Conservation (phyloP, 306 rosid species). For the Parietaria judaica region DNA sequence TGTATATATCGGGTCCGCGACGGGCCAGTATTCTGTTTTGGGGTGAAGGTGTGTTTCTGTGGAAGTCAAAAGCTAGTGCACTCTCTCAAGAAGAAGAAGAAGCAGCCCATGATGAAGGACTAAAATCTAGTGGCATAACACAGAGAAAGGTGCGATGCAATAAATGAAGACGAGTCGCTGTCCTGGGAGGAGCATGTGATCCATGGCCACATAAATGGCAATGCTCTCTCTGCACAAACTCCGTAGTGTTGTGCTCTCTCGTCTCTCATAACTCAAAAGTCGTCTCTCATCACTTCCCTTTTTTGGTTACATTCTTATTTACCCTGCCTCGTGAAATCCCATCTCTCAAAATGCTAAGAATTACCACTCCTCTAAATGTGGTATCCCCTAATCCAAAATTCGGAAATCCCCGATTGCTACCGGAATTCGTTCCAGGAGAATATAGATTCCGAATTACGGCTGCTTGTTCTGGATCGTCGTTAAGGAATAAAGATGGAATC, state of each 20-base stretch:
- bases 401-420: too few relatives aligned
- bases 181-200: constrained; percentile 39
- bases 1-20: too few relatives aligned
- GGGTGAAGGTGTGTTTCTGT: too few relatives aligned
- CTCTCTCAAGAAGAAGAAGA: not conserved
- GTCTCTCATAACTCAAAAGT: constrained; percentile 18
- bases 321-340: not conserved
- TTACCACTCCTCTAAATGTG: not conserved
- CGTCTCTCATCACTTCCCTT: constrained; percentile 25
- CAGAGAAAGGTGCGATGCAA: constrained; percentile 28
- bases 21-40: too few relatives aligned
- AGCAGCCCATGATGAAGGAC: constrained; percentile 32
- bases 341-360: not conserved
- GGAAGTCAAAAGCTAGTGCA: constrained; percentile 25
- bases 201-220: constrained; percentile 27
- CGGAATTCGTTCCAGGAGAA: too few relatives aligned
- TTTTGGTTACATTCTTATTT: constrained; percentile 13
- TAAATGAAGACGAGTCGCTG: constrained; percentile 38
- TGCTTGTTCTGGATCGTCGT: too few relatives aligned
- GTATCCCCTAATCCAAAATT: too few relatives aligned
- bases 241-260: constrained; percentile 7
- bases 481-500: too few relatives aligned
- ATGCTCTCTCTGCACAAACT: constrained; percentile 19
- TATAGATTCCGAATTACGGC: too few relatives aligned
- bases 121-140: constrained; percentile 28